Conservation (phyloP, 192 early-diverging fungal genomes). For the Allomyces macrogynus region DNA sequence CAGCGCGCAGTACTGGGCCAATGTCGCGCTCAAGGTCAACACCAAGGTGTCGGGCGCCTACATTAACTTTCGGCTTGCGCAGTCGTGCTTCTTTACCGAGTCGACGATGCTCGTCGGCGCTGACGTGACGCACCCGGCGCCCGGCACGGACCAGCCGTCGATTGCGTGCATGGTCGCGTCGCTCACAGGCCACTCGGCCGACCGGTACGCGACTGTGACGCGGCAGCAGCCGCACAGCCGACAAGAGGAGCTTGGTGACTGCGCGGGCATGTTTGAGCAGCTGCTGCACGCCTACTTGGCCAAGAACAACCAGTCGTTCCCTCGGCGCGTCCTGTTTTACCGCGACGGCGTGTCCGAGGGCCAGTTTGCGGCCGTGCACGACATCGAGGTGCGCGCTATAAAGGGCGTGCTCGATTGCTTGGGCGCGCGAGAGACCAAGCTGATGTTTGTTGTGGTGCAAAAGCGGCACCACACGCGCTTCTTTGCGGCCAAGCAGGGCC, state of each 20-base stretch:
- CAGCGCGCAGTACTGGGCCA: slow-evolving; percentile 83
- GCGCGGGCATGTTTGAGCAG: slow-evolving; percentile 29
- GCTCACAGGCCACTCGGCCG: slow-evolving; percentile 32
- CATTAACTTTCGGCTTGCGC: slow-evolving; percentile 27
- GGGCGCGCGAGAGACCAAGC: slow-evolving; percentile 44
- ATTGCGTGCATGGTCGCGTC: slow-evolving; percentile 39
- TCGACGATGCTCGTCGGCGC: slow-evolving; percentile 71
- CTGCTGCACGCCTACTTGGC: slow-evolving; percentile 29
- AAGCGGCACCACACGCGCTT: slow-evolving; percentile 79
- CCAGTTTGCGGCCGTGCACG: slow-evolving; percentile 53
- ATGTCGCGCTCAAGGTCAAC: slow-evolving; percentile 85
- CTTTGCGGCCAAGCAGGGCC: slow-evolving; percentile 8
- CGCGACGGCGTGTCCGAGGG: slow-evolving; percentile 72
- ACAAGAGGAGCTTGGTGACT: slow-evolving; percentile 27
- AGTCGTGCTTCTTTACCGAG: slow-evolving; percentile 48
- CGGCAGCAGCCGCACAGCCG: slow-evolving; percentile 22
- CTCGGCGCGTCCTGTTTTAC: slow-evolving; percentile 36
- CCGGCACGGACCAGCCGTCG: slow-evolving; percentile 42
- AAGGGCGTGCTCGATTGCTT: slow-evolving; percentile 33
- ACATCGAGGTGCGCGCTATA: slow-evolving; percentile 54
- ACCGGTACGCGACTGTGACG: slow-evolving; percentile 29
- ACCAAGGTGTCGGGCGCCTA: slow-evolving; percentile 83
- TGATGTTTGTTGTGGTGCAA: slow-evolving; percentile 69
- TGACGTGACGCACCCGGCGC: slow-evolving; percentile 69
- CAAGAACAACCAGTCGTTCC: slow-evolving; percentile 30